These are phyloP conservation scores for Paramecium octaurelia DNA, from an alignment of 73 alveolate species.

Conservation along the genomic window DNA sequence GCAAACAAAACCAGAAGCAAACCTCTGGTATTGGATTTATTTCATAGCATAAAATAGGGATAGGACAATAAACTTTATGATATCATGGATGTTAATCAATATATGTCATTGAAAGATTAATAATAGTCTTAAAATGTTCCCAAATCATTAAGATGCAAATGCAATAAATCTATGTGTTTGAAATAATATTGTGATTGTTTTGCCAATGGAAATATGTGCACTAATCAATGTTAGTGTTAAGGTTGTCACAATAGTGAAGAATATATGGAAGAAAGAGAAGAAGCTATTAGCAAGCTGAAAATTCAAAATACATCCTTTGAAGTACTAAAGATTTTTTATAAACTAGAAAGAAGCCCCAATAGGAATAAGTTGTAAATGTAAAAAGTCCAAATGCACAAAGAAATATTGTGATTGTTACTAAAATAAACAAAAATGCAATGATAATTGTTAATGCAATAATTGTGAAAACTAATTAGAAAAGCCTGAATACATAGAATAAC, in stretches of 20 bases:
- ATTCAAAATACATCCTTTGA: background rate
- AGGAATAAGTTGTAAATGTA: background rate
- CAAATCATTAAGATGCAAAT: background rate
- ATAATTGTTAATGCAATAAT: background rate
- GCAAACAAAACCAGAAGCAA: background rate
- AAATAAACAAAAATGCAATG: background rate
- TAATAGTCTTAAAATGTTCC: background rate
- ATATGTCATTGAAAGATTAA: background rate
- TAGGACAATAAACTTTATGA: background rate
- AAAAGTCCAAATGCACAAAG: background rate
- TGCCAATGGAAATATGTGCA: constrained; percentile 41
- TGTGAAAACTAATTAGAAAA: background rate
- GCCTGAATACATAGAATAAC: background rate
- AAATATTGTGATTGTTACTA: background rate
- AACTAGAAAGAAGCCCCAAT: background rate
- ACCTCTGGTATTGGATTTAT: background rate
- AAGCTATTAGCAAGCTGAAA: background rate
- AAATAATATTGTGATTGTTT: constrained; percentile 43
- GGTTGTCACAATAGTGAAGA: constrained; percentile 35
- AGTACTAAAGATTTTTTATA: background rate
- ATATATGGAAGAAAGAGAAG: background rate
- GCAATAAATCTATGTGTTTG: constrained; percentile 40
- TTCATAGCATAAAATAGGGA: background rate
- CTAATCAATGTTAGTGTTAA: background rate
- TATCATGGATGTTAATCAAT: background rate